Conservation (phyloP, 306 rosid species). For the Acmispon strigosus region DNA sequence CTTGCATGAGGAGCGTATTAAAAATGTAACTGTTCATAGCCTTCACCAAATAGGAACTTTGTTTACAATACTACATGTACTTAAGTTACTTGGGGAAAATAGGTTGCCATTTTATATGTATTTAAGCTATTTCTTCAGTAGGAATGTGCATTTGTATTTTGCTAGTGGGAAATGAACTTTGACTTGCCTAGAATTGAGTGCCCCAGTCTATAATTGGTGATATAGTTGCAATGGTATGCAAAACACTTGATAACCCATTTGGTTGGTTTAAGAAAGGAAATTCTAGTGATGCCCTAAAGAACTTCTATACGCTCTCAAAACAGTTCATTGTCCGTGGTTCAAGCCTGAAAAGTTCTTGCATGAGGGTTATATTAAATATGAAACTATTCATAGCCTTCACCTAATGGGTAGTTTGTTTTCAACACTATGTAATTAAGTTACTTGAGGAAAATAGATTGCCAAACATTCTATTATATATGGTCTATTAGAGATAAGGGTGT, state of each 20-base stretch:
- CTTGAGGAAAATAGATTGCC: neutral
- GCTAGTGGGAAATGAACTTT: neutral
- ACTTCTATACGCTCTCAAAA: neutral
- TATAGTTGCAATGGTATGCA: neutral
- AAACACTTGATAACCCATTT: neutral
- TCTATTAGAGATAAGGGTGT: too few relatives aligned
- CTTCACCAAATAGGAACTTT: neutral
- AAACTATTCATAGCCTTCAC: neutral
- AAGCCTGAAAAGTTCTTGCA: neutral
- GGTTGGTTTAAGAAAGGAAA: neutral
- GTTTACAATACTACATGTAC: neutral
- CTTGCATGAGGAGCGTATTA: neutral
- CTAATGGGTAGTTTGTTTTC: constrained; percentile 2
- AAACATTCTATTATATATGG: neutral
- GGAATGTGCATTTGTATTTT: neutral
- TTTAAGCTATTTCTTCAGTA: neutral
- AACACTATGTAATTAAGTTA: neutral
- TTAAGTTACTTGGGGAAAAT: neutral
- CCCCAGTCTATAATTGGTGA: neutral
- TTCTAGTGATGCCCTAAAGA: neutral
- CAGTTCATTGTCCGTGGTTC: neutral
- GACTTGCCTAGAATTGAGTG: neutral
- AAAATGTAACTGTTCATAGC: neutral
- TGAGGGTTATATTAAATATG: neutral
- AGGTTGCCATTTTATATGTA: neutral